Evolutionary conservation across 192 early-diverging fungal genomes (phyloP), one percentile per base, ranked within the genome.

Genomic region (Coemansia sp.): DNA sequence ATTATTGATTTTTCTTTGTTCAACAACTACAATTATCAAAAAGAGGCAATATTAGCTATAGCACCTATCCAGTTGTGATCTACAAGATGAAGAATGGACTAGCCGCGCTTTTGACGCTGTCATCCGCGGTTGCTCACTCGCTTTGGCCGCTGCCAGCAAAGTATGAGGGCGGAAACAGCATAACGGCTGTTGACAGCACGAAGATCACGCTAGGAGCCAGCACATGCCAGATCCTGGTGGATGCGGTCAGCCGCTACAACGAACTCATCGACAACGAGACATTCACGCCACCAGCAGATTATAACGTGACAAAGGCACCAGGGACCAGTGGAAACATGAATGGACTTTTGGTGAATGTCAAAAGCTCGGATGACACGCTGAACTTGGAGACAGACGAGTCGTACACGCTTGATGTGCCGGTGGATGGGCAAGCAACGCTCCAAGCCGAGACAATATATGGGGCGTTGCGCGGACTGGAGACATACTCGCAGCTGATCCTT

Each of bases 401-500:
- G n/a, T 91, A 91, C 62, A 82, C 70, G 23, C 81, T 91, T 23
- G 74, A 84, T 33, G 75, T 91, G 23, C 86, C 86, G 13, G 56
- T 68, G 6, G 55, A 55, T n/a, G 78, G 82, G 37, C 37, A 74
- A 36, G 89, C 82, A 19, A 73, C 62, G 9, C 79, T 91, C 54
- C 75, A 64, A 22, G 82, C 91, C 10, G 64, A 72, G 25, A 86
- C 85, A 5, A 68, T 84, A 44, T 86, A 82, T 34, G 91, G 91
- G 22, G 91, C 90, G 13, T 62, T 92, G 42, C 86, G 86, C 41
- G 89, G 81, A 6, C 70, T 92, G 5, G 88, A 89, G 67, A 91
- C 89, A 8, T 84, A 88, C 50, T 82, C 84, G 23, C 92, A 93
- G 62, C 54, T 93, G 27, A 48, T 90, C 45, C 70, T 81, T 31